Percentiles rank a stretch among this genome's conserved stretches.
These are phyloP conservation scores for Paracamarosporium sp. DNA, from an alignment of 2,329 filamentous ascomycete genomes.

Conservation along the genomic window DNA sequence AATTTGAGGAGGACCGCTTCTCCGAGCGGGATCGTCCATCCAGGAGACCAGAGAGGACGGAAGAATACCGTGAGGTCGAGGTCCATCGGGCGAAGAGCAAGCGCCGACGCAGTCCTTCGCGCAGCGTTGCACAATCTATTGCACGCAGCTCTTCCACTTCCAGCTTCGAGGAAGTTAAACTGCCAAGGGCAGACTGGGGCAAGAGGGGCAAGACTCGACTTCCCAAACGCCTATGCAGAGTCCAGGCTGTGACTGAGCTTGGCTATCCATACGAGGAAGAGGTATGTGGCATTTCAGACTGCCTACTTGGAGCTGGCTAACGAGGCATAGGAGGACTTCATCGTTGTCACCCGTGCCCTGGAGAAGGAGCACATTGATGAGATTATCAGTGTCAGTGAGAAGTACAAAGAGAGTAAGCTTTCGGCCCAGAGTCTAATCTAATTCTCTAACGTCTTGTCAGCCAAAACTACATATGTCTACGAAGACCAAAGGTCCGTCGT, in stretches of 20 bases:
- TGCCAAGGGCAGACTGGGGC: conserved; percentile 42
- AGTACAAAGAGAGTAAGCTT: conserved; percentile 63
- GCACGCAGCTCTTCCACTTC: conserved; percentile 48
- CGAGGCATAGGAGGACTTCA: conserved; percentile 70
- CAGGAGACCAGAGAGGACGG: conserved; percentile 18
- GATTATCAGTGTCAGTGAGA: conserved; percentile 81
- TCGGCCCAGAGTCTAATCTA: neutral
- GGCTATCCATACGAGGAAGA: conserved; percentile 89
- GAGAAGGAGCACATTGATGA: conserved; percentile 92
- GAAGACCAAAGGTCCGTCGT: conserved; percentile 30
- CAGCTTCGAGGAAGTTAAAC: conserved; percentile 49
- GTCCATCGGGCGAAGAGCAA: conserved; percentile 54
- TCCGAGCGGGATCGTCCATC: conserved; percentile 32
- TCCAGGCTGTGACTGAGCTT: conserved; percentile 80
- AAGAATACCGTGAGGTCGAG: conserved; percentile 58
- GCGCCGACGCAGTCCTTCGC: conserved; percentile 29
- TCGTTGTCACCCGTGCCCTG: conserved; percentile 83
- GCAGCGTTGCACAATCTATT: conserved; percentile 32
- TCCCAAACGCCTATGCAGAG: conserved; percentile 79
- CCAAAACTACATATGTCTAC: conserved; percentile 46
- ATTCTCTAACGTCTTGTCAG: conserved; percentile 21
- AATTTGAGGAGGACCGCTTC: conserved; percentile 63
- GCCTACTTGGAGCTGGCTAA: conserved; percentile 32
- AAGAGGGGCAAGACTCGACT: conserved; percentile 88
- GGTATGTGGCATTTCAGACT: conserved; percentile 56